phyloP scores from a whole-genome alignment of 169 alveolate species.

The Eimeria brunetti region DNA sequence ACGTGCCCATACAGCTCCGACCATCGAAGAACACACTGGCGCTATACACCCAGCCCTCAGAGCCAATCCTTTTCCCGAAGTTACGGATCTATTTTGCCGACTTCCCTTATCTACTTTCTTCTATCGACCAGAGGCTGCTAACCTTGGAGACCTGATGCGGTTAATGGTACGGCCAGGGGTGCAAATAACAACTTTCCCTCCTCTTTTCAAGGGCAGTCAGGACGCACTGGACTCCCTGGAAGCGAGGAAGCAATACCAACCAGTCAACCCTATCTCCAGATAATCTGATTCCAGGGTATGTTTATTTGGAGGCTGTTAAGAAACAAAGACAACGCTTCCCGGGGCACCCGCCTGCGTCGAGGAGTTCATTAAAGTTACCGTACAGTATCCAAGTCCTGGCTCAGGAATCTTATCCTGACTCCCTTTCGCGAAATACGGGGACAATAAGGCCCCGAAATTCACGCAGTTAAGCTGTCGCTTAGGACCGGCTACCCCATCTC shows the following conservation, averaged over 20 bases:
- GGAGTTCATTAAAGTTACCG: constrained; percentile 93
- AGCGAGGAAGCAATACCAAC: constrained; percentile 27
- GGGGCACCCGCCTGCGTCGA: constrained; percentile 93
- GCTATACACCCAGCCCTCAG: constrained; percentile 90
- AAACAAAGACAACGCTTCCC: constrained; percentile 96
- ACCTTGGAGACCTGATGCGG: constrained; percentile 98
- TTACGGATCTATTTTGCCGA: constrained; percentile 95
- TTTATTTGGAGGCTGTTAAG: not conserved
- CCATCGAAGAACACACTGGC: constrained; percentile 44
- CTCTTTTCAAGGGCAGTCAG: constrained; percentile 85
- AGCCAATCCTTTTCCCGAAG: constrained; percentile 97
- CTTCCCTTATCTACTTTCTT: constrained; percentile 95
- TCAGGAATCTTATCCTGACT: constrained; percentile 94
- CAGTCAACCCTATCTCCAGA: not conserved
- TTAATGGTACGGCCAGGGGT: constrained; percentile 94
- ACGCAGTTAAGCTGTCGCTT: constrained; percentile 90
- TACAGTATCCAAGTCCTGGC: constrained; percentile 87
- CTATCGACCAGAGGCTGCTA: constrained; percentile 96
- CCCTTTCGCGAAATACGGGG: constrained; percentile 90
- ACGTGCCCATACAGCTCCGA: not conserved
- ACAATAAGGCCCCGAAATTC: constrained; percentile 31
- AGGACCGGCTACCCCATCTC: constrained; percentile 95
- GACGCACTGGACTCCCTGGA: constrained; percentile 53
- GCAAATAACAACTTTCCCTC: constrained; percentile 88
- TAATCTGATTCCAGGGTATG: too few species aligned